Base-by-base conservation (phyloP, 2,329 filamentous ascomycete species). In the Decorospora gaudefroyi region DNA sequence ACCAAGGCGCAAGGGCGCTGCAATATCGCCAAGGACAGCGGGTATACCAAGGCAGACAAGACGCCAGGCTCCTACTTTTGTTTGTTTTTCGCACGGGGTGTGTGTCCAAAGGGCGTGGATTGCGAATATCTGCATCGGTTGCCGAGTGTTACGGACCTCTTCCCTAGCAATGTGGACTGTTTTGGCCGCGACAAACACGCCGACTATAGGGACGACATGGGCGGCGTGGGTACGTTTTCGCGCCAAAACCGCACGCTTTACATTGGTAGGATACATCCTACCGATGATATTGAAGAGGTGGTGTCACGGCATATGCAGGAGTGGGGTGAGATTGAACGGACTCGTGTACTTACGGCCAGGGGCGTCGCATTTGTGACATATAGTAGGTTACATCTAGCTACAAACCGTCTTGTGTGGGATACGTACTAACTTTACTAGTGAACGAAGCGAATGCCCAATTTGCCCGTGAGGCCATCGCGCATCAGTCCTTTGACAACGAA, bases 341-440 rank as follows among this genome's bases (percentile, higher is more conserved):
- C 86, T 32, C 85, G 93, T 18, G 92, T 97, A 2, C 76, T 99
- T 10, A 96, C 95, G 44, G 85, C 84, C 1, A 77, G 92, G 27
- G 95, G 93, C 41, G 93, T 99, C 13, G 95, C 86, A 0, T 99
- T 99, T 69, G 85, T 99, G 42, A 99, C 95, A 7, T 97, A 97
- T 67, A 81, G n/a, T n/a, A n/a, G n/a, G n/a, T n/a, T n/a, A n/a
- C n/a, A n/a, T n/a, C n/a, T n/a, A n/a, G n/a, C n/a, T n/a, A n/a
- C n/a, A n/a, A n/a, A n/a, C n/a, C n/a, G n/a, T n/a, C n/a, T n/a
- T n/a, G n/a, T n/a, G n/a, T n/a, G n/a, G n/a, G n/a, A n/a, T n/a
- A n/a, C n/a, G n/a, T n/a, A n/a, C n/a, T n/a, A n/a, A n/a, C n/a
- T n/a, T n/a, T n/a, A n/a, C n/a, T n/a, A n/a, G n/a, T 82, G 16